Percentiles rank a stretch among this genome's conserved stretches.
phyloP scores from a whole-genome alignment of 768 basidiomycete genomes.

The Rhizopogon rudus region DNA sequence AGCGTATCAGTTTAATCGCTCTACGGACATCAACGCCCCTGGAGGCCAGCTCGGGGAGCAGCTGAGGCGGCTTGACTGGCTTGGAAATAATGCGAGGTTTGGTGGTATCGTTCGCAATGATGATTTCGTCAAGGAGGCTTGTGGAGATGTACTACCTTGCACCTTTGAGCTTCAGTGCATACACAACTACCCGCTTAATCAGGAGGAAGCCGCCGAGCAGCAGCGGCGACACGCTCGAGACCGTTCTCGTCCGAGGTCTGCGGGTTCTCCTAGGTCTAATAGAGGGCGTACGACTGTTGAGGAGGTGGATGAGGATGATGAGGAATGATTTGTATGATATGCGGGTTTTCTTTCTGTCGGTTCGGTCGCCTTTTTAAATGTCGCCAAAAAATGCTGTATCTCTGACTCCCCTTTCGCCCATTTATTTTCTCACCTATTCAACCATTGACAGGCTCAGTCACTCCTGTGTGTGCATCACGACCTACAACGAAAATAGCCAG shows the following conservation, averaged over 20 bases:
- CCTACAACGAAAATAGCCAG: background rate
- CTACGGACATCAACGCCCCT: constrained; percentile 56
- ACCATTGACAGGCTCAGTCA: background rate
- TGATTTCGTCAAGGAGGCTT: constrained; percentile 34
- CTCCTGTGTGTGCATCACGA: background rate
- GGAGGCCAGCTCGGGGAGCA: constrained; percentile 63
- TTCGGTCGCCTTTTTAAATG: no score
- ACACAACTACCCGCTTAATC: constrained; percentile 40
- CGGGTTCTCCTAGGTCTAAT: background rate
- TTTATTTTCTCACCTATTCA: constrained; percentile 24
- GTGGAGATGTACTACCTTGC: constrained; percentile 49
- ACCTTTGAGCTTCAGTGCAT: constrained; percentile 55
- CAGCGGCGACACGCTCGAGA: constrained; percentile 20
- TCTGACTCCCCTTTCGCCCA: constrained; percentile 1
- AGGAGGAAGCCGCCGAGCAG: constrained; percentile 46
- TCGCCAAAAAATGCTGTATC: no score
- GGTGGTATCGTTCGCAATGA: constrained; percentile 55
- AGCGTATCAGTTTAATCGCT: constrained; percentile 64
- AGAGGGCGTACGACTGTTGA: background rate
- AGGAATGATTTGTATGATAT: constrained; percentile 3
- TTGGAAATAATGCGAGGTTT: constrained; percentile 53
- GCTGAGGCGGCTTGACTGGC: constrained; percentile 64
- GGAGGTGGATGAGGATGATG: constrained; percentile 10
- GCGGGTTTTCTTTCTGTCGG: background rate
- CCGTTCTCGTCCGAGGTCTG: constrained; percentile 2